Evolutionary conservation across 768 basidiomycete species (phyloP).

Genomic region (Serendipita sp.): DNA sequence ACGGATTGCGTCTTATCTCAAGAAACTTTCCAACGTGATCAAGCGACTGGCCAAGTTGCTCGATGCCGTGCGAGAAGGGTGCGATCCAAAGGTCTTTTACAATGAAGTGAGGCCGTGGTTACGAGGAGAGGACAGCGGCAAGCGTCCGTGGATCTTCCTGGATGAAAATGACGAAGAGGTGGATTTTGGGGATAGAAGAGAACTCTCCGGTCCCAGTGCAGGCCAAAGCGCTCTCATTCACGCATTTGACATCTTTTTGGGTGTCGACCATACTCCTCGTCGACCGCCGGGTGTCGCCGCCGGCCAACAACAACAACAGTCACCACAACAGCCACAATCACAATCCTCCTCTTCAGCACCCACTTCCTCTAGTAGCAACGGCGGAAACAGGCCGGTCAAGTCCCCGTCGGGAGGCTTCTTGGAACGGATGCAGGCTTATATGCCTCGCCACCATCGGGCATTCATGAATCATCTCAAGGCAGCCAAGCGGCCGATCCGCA

Average conservation of each 20-base stretch:
- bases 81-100: conserved; percentile 69
- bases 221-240: conserved; percentile 90
- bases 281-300: neutral
- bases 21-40: conserved; percentile 44
- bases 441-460: conserved; percentile 78
- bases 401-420: conserved; percentile 35
- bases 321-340: too few species aligned
- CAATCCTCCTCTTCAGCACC: neutral
- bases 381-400: too few species aligned
- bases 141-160: conserved; percentile 7
- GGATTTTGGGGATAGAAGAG: neutral
- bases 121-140: conserved; percentile 57
- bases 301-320: too few species aligned
- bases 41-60: conserved; percentile 46
- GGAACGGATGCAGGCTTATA: conserved; percentile 78
- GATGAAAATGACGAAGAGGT: conserved; percentile 4
- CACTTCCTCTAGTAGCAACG: too few species aligned
- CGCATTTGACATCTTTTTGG: conserved; percentile 55
- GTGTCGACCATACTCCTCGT: conserved; percentile 35
- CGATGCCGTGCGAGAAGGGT: conserved; percentile 46
- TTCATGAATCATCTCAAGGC: conserved; percentile 48
- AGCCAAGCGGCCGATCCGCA: conserved; percentile 42
- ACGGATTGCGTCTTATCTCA: conserved; percentile 53
- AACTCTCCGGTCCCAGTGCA: conserved; percentile 66
- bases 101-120: conserved; percentile 88